phyloP scores from a whole-genome alignment of 2,329 filamentous ascomycete species.

The Corynespora cassiicola region DNA sequence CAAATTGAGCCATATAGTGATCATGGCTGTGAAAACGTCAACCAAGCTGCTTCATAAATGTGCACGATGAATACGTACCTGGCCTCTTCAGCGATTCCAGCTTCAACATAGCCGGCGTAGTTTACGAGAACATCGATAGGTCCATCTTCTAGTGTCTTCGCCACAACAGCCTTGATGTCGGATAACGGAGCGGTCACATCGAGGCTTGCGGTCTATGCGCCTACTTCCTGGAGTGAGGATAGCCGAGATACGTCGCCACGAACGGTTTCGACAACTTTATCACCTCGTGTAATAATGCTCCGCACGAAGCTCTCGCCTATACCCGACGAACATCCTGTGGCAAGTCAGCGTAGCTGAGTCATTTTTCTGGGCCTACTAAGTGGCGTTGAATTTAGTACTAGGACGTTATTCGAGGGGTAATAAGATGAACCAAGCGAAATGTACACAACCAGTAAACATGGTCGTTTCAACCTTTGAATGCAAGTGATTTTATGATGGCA shows the following conservation, averaged over 20 bases:
- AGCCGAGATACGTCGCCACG: slow-evolving; percentile 47
- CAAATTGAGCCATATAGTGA: slow-evolving; percentile 37
- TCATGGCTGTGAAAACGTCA: slow-evolving; percentile 41
- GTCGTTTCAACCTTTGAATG: too few species aligned
- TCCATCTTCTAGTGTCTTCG: slow-evolving; percentile 32
- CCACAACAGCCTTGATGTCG: slow-evolving; percentile 46
- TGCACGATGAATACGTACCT: slow-evolving; percentile 6
- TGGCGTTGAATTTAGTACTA: too few species aligned
- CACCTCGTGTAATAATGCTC: slow-evolving; percentile 53
- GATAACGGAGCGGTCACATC: slow-evolving; percentile 54
- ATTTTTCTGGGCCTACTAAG: too few species aligned
- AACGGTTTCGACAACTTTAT: slow-evolving; percentile 60
- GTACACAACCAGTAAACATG: too few species aligned
- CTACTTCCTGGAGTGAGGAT: slow-evolving; percentile 50
- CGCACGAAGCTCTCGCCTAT: slow-evolving; percentile 57
- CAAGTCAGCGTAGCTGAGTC: slow-evolving; percentile 53
- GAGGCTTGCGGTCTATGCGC: slow-evolving; percentile 53
- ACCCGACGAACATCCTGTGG: slow-evolving; percentile 60
- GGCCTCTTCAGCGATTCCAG: slow-evolving; percentile 20
- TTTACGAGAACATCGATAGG: slow-evolving; percentile 32
- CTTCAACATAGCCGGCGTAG: slow-evolving; percentile 25
- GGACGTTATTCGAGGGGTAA: too few species aligned
- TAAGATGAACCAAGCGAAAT: too few species aligned
- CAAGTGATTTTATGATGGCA: too few species aligned
- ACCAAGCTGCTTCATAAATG: slow-evolving; percentile 11